phyloP scores from a whole-genome alignment of 768 basidiomycete species.

The Lactarius trivialis region DNA sequence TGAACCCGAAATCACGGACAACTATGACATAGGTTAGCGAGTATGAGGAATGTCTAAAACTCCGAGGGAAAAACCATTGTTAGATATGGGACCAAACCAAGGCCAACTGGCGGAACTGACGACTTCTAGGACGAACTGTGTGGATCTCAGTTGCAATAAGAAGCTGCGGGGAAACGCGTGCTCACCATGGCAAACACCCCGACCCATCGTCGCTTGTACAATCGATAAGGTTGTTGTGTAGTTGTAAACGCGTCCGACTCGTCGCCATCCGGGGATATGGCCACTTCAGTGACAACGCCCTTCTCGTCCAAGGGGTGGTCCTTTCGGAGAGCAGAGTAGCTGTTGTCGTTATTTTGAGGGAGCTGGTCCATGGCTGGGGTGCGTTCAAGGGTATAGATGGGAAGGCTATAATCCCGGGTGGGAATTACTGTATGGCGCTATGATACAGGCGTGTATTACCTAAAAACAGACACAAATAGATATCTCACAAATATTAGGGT shows the following conservation, averaged over 20 bases:
- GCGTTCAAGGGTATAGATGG: background rate
- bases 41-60: background rate
- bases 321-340: background rate
- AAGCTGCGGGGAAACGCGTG: background rate
- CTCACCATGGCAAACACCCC: conserved; percentile 59
- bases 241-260: background rate
- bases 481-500: too few relatives aligned
- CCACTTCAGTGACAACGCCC: background rate
- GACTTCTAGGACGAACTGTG: conserved; percentile 55
- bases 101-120: conserved; percentile 57
- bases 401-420: too few relatives aligned
- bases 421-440: too few relatives aligned
- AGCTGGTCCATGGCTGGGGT: background rate
- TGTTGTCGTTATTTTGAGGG: background rate
- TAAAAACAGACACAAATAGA: too few relatives aligned
- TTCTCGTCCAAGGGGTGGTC: background rate
- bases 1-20: conserved; percentile 57
- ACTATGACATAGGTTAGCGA: conserved; percentile 33
- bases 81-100: conserved; percentile 84
- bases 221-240: conserved; percentile 36
- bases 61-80: conserved; percentile 44
- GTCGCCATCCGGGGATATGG: background rate
- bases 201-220: conserved; percentile 65
- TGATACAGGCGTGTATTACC: too few relatives aligned
- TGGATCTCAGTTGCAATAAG: background rate